These are phyloP conservation scores for Bolboschoenoplectus hybrid DNA, from an alignment of 202 grass and related monocot species.

Conservation along the genomic window DNA sequence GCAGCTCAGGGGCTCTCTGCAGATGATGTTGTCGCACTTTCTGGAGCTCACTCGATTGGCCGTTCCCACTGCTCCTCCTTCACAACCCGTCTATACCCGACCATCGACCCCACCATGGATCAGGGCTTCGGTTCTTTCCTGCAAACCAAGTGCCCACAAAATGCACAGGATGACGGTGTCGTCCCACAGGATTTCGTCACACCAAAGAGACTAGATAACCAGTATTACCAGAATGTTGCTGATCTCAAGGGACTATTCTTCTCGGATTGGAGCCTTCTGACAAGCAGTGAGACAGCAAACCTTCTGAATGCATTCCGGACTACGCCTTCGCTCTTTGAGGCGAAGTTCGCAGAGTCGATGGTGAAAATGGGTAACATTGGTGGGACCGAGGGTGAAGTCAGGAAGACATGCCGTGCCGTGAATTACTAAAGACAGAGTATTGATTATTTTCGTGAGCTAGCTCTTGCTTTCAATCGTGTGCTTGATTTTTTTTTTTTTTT, in stretches of 20 bases:
- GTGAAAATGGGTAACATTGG: conserved; percentile 60
- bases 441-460: neutral
- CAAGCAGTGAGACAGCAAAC: conserved; percentile 37
- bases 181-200: conserved; percentile 47
- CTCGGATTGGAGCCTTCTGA: conserved; percentile 58
- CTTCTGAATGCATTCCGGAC: conserved; percentile 44
- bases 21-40: conserved; percentile 61
- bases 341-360: conserved; percentile 60
- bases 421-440: conserved; percentile 40
- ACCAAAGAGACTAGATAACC: conserved; percentile 39
- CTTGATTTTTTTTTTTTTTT: neutral
- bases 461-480: neutral
- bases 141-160: conserved; percentile 41
- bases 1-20: conserved; percentile 36
- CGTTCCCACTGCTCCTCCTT: conserved; percentile 62
- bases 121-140: conserved; percentile 34
- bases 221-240: conserved; percentile 57
- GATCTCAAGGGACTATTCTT: conserved; percentile 43
- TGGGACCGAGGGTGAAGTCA: conserved; percentile 49
- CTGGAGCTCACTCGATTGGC: conserved; percentile 62
- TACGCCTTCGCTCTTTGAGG: conserved; percentile 22
- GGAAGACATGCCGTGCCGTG: conserved; percentile 52
- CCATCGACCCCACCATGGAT: conserved; percentile 47
- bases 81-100: conserved; percentile 39
- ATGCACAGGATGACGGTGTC: conserved; percentile 18